Conservation (phyloP, 2,329 filamentous ascomycete species). For the Macrophomina phaseolina region DNA sequence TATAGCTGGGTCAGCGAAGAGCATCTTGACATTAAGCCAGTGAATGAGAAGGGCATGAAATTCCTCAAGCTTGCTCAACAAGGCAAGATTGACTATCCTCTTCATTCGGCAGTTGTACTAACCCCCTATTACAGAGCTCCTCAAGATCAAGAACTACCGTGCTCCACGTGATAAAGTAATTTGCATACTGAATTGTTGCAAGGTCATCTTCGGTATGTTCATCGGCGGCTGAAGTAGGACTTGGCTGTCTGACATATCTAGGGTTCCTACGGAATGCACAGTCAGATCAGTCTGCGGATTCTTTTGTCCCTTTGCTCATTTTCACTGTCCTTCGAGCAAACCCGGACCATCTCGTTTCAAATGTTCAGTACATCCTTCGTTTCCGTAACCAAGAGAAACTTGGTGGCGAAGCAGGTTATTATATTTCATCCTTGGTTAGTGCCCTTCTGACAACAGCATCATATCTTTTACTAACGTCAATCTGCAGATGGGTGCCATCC, state of each 20-base stretch:
- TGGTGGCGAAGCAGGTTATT: slow-evolving; percentile 96
- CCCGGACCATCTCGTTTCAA: slow-evolving; percentile 93
- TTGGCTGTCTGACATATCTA: slow-evolving; percentile 38
- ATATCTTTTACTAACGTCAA: not conserved
- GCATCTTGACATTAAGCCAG: slow-evolving; percentile 87
- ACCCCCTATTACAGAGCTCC: slow-evolving; percentile 66
- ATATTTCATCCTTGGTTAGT: slow-evolving; percentile 84
- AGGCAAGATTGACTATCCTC: slow-evolving; percentile 53
- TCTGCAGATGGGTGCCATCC: slow-evolving; percentile 81
- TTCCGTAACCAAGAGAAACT: slow-evolving; percentile 98
- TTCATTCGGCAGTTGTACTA: not conserved
- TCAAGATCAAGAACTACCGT: slow-evolving; percentile 96
- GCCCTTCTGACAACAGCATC: no score
- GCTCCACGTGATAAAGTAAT: slow-evolving; percentile 99
- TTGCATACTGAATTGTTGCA: slow-evolving; percentile 97
- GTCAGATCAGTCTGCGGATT: slow-evolving; percentile 92
- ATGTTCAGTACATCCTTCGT: slow-evolving; percentile 95
- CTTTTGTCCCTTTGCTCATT: slow-evolving; percentile 92
- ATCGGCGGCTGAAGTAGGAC: not conserved
- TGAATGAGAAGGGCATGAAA: slow-evolving; percentile 83
- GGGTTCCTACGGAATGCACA: slow-evolving; percentile 90
- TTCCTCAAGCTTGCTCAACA: slow-evolving; percentile 91
- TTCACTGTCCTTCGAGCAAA: slow-evolving; percentile 95
- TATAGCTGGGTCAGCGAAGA: slow-evolving; percentile 94
- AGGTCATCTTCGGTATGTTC: slow-evolving; percentile 88